Evolutionary conservation across 1,284 basidiomycete species (phyloP).

Genomic region (Vanrija humicola): DNA sequence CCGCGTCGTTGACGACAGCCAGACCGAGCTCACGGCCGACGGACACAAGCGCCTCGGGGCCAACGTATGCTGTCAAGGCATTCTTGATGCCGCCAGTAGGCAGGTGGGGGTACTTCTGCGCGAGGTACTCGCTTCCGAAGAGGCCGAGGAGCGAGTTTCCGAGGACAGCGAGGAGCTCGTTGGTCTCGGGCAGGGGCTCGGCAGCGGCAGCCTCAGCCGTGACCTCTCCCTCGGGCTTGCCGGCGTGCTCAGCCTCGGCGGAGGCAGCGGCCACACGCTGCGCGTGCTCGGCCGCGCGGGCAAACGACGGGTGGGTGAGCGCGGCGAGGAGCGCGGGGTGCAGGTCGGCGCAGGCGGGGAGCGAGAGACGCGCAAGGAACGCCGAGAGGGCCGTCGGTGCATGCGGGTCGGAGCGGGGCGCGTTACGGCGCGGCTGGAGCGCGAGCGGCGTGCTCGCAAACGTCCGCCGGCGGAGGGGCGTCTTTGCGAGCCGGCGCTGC

Average conservation of each 20-base stretch:
- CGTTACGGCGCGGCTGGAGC: conserved; percentile 3
- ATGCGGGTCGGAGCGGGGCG: conserved; percentile 8
- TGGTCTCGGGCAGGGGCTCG: conserved; percentile 51
- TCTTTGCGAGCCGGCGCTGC: conserved; percentile 25
- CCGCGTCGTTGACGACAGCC: conserved; percentile 23
- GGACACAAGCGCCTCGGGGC: conserved; percentile 72
- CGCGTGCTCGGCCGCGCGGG: conserved; percentile 31
- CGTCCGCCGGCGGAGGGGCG: conserved; percentile 14
- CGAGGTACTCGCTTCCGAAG: conserved; percentile 80
- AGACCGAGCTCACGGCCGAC: conserved; percentile 72
- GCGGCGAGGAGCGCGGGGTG: conserved; percentile 36
- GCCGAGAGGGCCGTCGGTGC: conserved; percentile 35
- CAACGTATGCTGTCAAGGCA: conserved; percentile 85
- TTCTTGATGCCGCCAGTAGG: conserved; percentile 86
- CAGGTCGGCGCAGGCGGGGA: conserved; percentile 27
- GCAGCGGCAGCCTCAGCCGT: conserved; percentile 14
- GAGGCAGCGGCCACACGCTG: not conserved
- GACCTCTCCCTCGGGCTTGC: conserved; percentile 6
- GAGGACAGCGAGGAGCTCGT: conserved; percentile 71
- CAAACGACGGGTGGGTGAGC: conserved; percentile 72
- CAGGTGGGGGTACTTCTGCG: conserved; percentile 80
- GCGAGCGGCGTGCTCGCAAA: conserved; percentile 6
- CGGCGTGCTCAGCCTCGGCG: not conserved
- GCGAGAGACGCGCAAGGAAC: conserved; percentile 39
- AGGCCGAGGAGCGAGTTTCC: conserved; percentile 90